Evolutionary conservation across 2,329 filamentous ascomycete genomes (phyloP).

Genomic region (Byssochlamys sp.): DNA sequence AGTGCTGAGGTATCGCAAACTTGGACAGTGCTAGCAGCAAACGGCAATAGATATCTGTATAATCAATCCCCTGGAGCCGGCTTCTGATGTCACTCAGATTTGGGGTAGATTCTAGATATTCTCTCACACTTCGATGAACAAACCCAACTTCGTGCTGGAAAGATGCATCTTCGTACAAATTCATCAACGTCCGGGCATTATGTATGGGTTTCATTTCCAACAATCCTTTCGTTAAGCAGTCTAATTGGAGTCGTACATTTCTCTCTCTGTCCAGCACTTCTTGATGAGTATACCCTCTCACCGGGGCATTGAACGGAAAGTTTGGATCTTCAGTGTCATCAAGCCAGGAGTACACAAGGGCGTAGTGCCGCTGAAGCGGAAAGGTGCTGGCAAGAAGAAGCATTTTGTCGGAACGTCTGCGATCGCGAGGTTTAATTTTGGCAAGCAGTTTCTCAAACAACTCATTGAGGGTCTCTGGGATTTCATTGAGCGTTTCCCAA

Average conservation of each 20-base stretch:
- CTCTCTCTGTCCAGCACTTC: neutral
- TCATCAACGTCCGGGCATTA: neutral
- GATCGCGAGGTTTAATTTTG: slow-evolving; percentile 6
- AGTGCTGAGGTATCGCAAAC: neutral
- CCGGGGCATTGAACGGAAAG: neutral
- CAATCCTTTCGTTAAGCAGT: neutral
- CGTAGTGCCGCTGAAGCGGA: neutral
- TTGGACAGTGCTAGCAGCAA: neutral
- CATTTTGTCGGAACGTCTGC: slow-evolving; percentile 3
- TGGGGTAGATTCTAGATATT: neutral
- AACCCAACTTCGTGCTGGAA: neutral
- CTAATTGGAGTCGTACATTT: neutral
- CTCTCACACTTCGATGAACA: slow-evolving; percentile 1
- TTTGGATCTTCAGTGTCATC: slow-evolving; percentile 1
- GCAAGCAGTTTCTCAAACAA: slow-evolving; percentile 6
- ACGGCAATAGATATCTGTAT: neutral
- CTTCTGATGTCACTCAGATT: neutral
- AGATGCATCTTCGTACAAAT: neutral
- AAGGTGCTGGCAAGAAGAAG: slow-evolving; percentile 1
- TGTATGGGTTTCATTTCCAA: neutral
- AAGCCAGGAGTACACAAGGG: slow-evolving; percentile 2
- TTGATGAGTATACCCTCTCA: neutral
- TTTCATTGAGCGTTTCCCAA: slow-evolving; percentile 6
- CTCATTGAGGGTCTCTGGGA: slow-evolving; percentile 11
- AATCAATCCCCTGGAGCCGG: neutral